A percentile compares a stretch with the other conserved stretches of the same genome.
phyloP scores from a whole-genome alignment of 176 grass and related monocot genomes.

The Cenchrus purpureus region DNA sequence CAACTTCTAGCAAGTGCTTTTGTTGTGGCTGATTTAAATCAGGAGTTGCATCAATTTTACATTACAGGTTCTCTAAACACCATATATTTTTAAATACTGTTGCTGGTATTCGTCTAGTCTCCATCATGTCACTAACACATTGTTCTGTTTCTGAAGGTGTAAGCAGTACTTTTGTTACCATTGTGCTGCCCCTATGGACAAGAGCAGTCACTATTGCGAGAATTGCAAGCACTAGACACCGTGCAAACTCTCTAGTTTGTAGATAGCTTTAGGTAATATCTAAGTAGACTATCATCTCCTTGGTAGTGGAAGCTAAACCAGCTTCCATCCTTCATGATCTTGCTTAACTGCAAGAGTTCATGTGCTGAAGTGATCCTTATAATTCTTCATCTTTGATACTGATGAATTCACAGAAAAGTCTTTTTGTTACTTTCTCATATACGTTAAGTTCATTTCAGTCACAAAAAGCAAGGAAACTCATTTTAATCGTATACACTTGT shows the following conservation, averaged over 20 bases:
- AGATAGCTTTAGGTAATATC: constrained; percentile 4
- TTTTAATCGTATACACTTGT: neutral
- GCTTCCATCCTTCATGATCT: neutral
- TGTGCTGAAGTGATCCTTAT: constrained; percentile 10
- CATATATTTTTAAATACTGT: constrained; percentile 7
- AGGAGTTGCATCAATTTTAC: constrained; percentile 12
- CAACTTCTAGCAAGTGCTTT: neutral
- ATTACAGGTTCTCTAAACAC: constrained; percentile 2
- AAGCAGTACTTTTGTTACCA: constrained; percentile 71
- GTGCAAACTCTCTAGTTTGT: neutral
- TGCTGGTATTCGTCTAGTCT: constrained; percentile 4
- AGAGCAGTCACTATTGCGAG: constrained; percentile 41
- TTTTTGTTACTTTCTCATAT: constrained; percentile 11
- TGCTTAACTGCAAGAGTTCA: constrained; percentile 1
- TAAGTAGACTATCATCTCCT: constrained; percentile 1
- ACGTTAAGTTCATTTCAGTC: neutral
- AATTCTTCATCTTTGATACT: neutral
- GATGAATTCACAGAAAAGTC: neutral
- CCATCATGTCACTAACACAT: constrained; percentile 12
- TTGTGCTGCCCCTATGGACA: constrained; percentile 64
- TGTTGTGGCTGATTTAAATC: neutral
- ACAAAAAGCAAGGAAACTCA: neutral
- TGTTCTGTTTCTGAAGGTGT: constrained; percentile 56
- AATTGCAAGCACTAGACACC: constrained; percentile 45
- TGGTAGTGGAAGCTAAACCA: neutral